Evolutionary conservation across 306 rosid genomes (phyloP).

Genomic region (Rubus parviflorus): DNA sequence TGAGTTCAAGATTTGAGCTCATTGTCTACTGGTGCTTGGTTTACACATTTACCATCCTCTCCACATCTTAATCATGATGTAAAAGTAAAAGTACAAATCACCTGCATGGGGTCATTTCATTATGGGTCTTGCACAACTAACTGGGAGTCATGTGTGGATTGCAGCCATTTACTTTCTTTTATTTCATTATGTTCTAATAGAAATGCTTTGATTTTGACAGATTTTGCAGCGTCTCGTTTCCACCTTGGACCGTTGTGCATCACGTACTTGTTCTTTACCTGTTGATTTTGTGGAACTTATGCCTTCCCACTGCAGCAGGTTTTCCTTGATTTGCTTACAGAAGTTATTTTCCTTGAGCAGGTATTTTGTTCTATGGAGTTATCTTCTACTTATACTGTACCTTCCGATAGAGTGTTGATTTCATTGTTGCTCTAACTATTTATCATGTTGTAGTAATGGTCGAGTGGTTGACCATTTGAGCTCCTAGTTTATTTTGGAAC

Average conservation of each 20-base stretch:
- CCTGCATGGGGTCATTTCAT: not conserved
- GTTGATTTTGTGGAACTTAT: slow-evolving; percentile 91
- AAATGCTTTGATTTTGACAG: slow-evolving; percentile 38
- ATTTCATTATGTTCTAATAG: slow-evolving; percentile 17
- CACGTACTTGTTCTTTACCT: slow-evolving; percentile 90
- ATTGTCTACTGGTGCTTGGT: not conserved
- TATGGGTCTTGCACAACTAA: not conserved
- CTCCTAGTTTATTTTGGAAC: not conserved
- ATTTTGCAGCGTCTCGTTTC: slow-evolving; percentile 70
- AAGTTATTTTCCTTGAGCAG: slow-evolving; percentile 92
- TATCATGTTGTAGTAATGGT: not conserved
- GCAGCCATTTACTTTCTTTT: not conserved
- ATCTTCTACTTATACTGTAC: slow-evolving; percentile 13
- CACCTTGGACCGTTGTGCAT: slow-evolving; percentile 94
- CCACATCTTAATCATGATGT: not conserved
- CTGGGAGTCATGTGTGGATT: not conserved
- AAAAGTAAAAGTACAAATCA: not conserved
- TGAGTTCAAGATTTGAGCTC: not conserved
- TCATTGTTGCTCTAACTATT: not conserved
- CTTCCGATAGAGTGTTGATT: slow-evolving; percentile 10
- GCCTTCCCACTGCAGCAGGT: slow-evolving; percentile 93
- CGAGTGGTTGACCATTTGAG: not conserved
- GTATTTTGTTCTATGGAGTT: slow-evolving; percentile 36
- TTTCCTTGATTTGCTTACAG: slow-evolving; percentile 88
- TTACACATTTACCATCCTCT: not conserved